These are phyloP conservation scores for Mycena chlorophos DNA, from an alignment of 768 basidiomycete genomes.

Conservation along the genomic window DNA sequence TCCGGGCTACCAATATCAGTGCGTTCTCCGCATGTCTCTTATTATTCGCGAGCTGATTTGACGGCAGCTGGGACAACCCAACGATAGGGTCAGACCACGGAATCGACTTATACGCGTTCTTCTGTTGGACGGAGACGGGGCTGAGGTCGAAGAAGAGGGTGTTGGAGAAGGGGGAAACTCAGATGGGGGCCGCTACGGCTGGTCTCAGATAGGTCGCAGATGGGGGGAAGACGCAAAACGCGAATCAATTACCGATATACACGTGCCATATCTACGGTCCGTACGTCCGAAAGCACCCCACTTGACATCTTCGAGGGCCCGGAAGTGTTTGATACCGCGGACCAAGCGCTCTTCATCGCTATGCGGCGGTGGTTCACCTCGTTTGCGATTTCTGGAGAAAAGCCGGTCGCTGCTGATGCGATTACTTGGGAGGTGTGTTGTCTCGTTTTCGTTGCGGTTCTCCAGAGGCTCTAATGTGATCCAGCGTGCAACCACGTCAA, in stretches of 20 bases:
- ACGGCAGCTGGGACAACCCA: slow-evolving; percentile 37
- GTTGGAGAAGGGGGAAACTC: too few relatives aligned
- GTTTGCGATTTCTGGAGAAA: slow-evolving; percentile 36
- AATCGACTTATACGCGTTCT: slow-evolving; percentile 38
- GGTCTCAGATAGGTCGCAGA: too few relatives aligned
- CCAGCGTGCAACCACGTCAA: not conserved
- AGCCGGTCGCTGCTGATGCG: slow-evolving; percentile 27
- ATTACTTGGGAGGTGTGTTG: slow-evolving; percentile 31
- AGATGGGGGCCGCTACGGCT: too few relatives aligned
- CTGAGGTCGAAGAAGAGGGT: too few relatives aligned
- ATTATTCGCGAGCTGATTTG: not conserved
- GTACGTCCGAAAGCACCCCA: too few relatives aligned
- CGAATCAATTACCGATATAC: too few relatives aligned
- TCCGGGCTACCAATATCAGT: too few relatives aligned
- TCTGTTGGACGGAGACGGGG: too few relatives aligned
- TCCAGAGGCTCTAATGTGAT: not conserved
- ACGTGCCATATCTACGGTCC: too few relatives aligned
- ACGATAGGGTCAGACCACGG: slow-evolving; percentile 38
- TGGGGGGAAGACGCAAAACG: too few relatives aligned
- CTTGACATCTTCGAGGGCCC: slow-evolving; percentile 32
- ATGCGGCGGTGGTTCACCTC: slow-evolving; percentile 43
- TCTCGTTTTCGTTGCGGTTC: not conserved
- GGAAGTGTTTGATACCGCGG: slow-evolving; percentile 24
- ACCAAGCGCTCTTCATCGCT: slow-evolving; percentile 32
- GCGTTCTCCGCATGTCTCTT: too few relatives aligned